Percentiles rank a stretch among this genome's conserved stretches.
Conservation (phyloP, 805 yeast genomes). For the Spathaspora gorwiae region DNA sequence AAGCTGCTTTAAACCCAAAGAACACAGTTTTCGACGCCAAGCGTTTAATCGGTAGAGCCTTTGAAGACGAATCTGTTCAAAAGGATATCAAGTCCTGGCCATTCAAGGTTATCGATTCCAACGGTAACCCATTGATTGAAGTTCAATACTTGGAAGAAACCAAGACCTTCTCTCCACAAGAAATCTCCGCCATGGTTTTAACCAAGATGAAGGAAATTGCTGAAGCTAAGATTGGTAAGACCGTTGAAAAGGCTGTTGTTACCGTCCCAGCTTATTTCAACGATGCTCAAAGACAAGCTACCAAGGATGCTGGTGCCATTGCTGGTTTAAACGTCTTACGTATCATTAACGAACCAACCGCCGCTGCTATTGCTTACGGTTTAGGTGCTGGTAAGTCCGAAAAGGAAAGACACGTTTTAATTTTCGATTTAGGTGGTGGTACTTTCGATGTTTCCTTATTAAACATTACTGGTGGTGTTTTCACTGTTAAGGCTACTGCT, state of each 20-base stretch:
- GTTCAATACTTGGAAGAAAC: constrained; percentile 45
- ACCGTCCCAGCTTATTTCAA: constrained; percentile 49
- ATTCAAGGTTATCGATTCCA: constrained; percentile 40
- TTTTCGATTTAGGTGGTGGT: constrained; percentile 97
- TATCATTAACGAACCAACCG: constrained; percentile 61
- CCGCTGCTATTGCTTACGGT: constrained; percentile 97
- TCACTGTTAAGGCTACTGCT: constrained; percentile 89
- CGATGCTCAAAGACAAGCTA: constrained; percentile 49
- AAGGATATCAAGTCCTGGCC: constrained; percentile 48
- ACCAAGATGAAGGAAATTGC: constrained; percentile 65
- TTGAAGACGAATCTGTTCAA: constrained; percentile 58
- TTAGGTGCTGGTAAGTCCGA: constrained; percentile 67
- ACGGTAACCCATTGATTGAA: constrained; percentile 45
- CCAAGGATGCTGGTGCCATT: constrained; percentile 51
- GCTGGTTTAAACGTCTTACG: constrained; percentile 47
- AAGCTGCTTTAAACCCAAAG: constrained; percentile 48
- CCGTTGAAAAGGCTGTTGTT: constrained; percentile 53
- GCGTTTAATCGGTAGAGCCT: constrained; percentile 59
- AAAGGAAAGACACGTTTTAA: constrained; percentile 66
- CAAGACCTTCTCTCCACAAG: constrained; percentile 46
- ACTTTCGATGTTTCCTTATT: constrained; percentile 93
- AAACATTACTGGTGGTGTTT: constrained; percentile 92
- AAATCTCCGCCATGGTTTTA: constrained; percentile 46
- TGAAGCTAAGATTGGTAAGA: constrained; percentile 80
- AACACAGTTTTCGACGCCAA: constrained; percentile 48